Conservation (phyloP, 106 monocot genomes). For the Dendrobium catenatum region DNA sequence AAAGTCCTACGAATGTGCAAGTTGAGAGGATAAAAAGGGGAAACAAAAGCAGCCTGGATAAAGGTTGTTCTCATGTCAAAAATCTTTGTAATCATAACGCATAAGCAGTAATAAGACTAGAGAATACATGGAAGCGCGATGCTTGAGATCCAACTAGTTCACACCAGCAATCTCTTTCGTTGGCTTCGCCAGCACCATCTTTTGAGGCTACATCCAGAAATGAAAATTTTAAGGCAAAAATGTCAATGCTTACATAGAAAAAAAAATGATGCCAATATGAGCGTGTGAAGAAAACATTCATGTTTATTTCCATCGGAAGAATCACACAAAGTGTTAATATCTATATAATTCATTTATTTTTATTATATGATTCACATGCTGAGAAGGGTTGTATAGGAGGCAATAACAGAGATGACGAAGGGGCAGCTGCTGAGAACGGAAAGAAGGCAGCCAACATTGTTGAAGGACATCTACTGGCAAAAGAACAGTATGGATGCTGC, state of each 20-base stretch:
- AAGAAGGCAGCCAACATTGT: not conserved
- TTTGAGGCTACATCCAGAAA: slow-evolving; percentile 28
- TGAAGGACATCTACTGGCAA: not conserved
- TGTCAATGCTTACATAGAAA: not conserved
- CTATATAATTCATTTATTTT: too few species aligned
- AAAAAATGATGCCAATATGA: not conserved
- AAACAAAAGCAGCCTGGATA: too few species aligned
- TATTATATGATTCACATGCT: not conserved
- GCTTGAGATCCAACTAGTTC: not conserved
- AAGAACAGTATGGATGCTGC: not conserved
- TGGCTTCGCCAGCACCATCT: slow-evolving; percentile 21
- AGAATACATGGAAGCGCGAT: too few species aligned
- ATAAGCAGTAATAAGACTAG: too few species aligned
- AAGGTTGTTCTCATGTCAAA: too few species aligned
- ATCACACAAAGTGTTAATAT: too few species aligned
- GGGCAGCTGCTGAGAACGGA: not conserved
- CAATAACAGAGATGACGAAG: not conserved
- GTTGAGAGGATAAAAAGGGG: too few species aligned
- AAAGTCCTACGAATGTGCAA: too few species aligned
- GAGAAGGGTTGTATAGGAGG: too few species aligned
- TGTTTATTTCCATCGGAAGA: too few species aligned
- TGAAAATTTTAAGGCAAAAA: not conserved
- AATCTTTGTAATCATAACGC: too few species aligned
- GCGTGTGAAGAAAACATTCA: too few species aligned
- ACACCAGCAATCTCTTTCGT: slow-evolving; percentile 17